These are phyloP conservation scores for Ophiosphaerella herpotricha DNA, from an alignment of 2,329 filamentous ascomycete species.

Conservation along the genomic window DNA sequence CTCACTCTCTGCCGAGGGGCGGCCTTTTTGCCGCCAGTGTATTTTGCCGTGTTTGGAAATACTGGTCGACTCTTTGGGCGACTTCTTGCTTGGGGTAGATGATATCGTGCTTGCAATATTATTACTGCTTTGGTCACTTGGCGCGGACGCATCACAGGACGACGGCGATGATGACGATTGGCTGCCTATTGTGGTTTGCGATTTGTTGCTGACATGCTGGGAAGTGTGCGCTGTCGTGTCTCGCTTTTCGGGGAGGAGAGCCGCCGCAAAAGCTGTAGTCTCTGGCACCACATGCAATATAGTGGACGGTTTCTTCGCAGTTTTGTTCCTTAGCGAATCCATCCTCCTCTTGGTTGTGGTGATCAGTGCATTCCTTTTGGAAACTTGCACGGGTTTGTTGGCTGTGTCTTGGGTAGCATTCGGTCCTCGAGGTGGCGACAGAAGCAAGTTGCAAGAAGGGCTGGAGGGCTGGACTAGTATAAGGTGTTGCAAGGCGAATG, in stretches of 20 bases:
- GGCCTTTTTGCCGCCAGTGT: conserved; percentile 44
- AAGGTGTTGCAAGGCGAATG: conserved; percentile 10
- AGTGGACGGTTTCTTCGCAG: conserved; percentile 31
- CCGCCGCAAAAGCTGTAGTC: conserved; percentile 21
- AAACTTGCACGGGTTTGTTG: not conserved
- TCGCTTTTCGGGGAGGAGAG: conserved; percentile 45
- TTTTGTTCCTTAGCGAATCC: conserved; percentile 26
- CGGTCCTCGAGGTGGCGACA: conserved; percentile 5
- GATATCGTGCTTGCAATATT: conserved; percentile 19
- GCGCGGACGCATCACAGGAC: conserved; percentile 16
- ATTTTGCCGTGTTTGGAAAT: conserved; percentile 52
- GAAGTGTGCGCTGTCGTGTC: conserved; percentile 35
- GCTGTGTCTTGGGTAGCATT: not conserved
- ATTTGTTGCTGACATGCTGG: conserved; percentile 26
- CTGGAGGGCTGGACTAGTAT: conserved; percentile 6
- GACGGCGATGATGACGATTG: conserved; percentile 19
- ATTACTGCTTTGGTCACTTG: conserved; percentile 24
- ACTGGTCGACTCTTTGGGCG: conserved; percentile 46
- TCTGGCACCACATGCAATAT: conserved; percentile 45
- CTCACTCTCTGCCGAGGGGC: conserved; percentile 4
- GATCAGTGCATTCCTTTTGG: conserved; percentile 9
- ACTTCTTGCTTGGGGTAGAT: conserved; percentile 18
- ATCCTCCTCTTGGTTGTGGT: conserved; percentile 20
- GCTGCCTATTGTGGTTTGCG: conserved; percentile 22
- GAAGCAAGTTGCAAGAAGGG: conserved; percentile 7